Evolutionary conservation across 2,329 filamentous ascomycete genomes (phyloP), one percentile per base, ranked within the genome.

Genomic region (Trichophyton equinum): DNA sequence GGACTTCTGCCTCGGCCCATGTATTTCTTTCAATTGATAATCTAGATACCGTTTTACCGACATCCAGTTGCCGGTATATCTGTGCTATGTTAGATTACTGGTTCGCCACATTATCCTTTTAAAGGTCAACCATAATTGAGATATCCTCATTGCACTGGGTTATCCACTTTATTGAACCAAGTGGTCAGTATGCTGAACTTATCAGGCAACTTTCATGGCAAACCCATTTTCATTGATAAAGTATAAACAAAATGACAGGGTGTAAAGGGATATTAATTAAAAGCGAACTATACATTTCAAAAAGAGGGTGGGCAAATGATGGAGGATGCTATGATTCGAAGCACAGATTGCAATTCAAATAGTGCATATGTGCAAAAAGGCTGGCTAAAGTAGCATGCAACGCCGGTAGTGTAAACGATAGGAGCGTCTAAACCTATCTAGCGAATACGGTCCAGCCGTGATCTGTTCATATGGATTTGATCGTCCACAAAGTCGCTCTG

Each of bases 401-500:
- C n/a, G 27, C 4, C 18, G 51, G 18, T 55, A 13, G n/a, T n/a
- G n/a, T 55, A 18, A 25, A 33, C 18, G 27, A n/a, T 18, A 38
- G 7, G 11, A 33, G 20, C 15, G 15, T 55, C 25, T 55, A 55
- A 18, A 9, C 15, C 11, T 25, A 6, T 55, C 63, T 71, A 76
- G 64, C 66, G 73, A 63, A 76, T 76, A 42, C 85, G 81, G 68
- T 87, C 84, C 72, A 91, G 72, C 67, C 84, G 82, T 68, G 86
- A 84, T 65, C 87, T 81, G 77, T 91, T 91, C 81, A 89, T 84
- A 62, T 84, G 84, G 68, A 92, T 88, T 70, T 87, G 83, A 66
- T 92, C 88, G 73, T 91, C 88, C 66, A 95, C 88, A 67, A 80
- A 82, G 72, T 95, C 90, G 75, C 86, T 92, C 89, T 89, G 72